Evolutionary conservation across 257 asterid genomes (phyloP).

Genomic region (Jasminum sambac): DNA sequence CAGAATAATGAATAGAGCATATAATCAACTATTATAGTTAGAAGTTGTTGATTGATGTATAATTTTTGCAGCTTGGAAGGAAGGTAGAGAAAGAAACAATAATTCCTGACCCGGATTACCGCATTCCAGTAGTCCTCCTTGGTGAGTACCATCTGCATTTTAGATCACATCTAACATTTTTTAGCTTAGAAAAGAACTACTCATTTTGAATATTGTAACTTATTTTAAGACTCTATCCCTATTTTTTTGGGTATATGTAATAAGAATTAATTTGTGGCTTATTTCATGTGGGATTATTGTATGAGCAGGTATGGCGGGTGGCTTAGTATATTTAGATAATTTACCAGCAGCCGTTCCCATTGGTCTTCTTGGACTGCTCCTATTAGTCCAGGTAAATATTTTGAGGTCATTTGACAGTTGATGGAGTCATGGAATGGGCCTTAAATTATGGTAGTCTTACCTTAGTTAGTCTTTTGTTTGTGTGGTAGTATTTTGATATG

Average conservation of each 20-base stretch:
- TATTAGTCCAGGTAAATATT: slow-evolving; percentile 74
- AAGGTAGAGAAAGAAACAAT: slow-evolving; percentile 59
- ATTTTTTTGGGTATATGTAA: neutral
- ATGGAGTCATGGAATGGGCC: no score
- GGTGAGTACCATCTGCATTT: slow-evolving; percentile 38
- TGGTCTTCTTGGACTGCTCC: slow-evolving; percentile 87
- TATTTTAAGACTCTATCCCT: no score
- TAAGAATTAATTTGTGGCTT: neutral
- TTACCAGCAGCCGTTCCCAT: slow-evolving; percentile 73
- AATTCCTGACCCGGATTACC: slow-evolving; percentile 88
- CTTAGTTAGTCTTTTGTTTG: no score
- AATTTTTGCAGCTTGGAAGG: slow-evolving; percentile 58
- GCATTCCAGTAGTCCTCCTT: slow-evolving; percentile 76
- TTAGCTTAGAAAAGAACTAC: neutral
- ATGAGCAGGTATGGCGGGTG: slow-evolving; percentile 73
- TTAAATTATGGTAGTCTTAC: no score
- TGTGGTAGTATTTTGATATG: no score
- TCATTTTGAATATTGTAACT: neutral
- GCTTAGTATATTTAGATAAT: slow-evolving; percentile 62
- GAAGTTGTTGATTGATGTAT: slow-evolving; percentile 3
- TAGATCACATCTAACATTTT: neutral
- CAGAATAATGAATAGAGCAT: neutral
- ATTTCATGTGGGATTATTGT: slow-evolving; percentile 15
- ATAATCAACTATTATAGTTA: neutral
- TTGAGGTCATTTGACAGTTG: neutral